These are phyloP conservation scores for Taxillus chinensis DNA, from an alignment of 164 flowering plant species.

Conservation along the genomic window DNA sequence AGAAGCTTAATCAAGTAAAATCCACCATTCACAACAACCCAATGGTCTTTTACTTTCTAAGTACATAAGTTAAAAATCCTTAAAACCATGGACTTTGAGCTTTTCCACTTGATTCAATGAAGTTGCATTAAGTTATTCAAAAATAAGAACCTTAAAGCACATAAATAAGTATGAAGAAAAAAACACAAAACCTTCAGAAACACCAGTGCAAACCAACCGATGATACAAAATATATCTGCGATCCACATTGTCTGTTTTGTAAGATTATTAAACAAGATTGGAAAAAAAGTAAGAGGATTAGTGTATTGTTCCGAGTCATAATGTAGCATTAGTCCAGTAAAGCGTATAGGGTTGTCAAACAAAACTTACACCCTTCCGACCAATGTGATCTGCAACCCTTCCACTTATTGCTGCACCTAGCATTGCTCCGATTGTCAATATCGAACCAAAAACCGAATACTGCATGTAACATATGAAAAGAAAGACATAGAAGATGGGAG, in stretches of 20 bases:
- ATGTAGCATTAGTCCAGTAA: too few species aligned
- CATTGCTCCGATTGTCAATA: constrained; percentile 21
- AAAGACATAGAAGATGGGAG: too few species aligned
- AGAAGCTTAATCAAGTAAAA: too few species aligned
- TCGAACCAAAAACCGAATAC: constrained; percentile 26
- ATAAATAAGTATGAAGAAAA: background rate
- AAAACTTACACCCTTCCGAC: constrained; percentile 17
- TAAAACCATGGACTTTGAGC: too few species aligned
- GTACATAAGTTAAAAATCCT: too few species aligned
- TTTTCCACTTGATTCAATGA: too few species aligned
- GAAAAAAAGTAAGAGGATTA: background rate
- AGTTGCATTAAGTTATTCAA: too few species aligned
- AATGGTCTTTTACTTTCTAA: too few species aligned
- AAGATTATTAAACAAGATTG: background rate
- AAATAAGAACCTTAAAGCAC: background rate
- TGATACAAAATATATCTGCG: constrained; percentile 6
- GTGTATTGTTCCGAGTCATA: too few species aligned
- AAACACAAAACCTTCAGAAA: background rate
- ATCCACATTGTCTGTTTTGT: constrained; percentile 9
- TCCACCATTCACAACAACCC: too few species aligned
- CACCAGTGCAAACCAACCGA: constrained; percentile 9
- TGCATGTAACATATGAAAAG: background rate
- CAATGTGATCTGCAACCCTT: constrained; percentile 14
- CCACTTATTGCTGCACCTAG: constrained; percentile 19
- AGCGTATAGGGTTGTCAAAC: background rate